Conservation (phyloP, 139 green algal genomes). For the Zygnema circumcarinatum region DNA sequence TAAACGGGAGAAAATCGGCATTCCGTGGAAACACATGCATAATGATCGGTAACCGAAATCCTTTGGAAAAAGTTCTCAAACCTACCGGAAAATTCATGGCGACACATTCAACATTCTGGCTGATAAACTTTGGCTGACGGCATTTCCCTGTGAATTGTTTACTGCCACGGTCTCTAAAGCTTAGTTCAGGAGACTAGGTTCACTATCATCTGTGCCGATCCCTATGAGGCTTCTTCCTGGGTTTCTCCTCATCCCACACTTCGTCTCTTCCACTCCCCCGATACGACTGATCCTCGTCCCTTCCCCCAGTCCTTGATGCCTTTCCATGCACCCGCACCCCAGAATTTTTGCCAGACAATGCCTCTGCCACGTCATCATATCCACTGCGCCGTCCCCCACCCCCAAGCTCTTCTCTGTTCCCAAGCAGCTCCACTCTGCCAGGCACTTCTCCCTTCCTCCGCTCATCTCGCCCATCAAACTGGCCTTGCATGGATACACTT, state of each 20-base stretch:
- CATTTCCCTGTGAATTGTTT: too few species aligned
- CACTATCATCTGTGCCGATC: background rate
- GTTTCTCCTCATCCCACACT: background rate
- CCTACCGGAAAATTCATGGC: too few species aligned
- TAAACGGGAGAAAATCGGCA: too few species aligned
- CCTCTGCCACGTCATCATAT: background rate
- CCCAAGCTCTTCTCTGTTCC: too few species aligned
- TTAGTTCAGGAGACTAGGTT: too few species aligned
- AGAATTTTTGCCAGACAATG: background rate
- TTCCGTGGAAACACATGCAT: too few species aligned
- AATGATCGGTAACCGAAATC: too few species aligned
- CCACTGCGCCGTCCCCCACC: background rate
- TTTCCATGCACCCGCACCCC: background rate
- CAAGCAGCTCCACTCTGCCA: background rate
- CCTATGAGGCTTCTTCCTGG: background rate
- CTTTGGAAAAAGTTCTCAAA: too few species aligned
- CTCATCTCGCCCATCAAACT: background rate
- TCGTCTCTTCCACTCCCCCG: background rate
- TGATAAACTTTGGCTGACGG: too few species aligned
- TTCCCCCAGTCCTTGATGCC: background rate
- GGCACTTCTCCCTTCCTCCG: background rate
- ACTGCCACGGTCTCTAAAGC: too few species aligned
- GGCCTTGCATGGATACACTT: background rate
- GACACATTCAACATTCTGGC: too few species aligned
- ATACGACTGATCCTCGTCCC: background rate